Base-by-base conservation (phyloP, 2,329 filamentous ascomycete species). In the Venturia asperata region DNA sequence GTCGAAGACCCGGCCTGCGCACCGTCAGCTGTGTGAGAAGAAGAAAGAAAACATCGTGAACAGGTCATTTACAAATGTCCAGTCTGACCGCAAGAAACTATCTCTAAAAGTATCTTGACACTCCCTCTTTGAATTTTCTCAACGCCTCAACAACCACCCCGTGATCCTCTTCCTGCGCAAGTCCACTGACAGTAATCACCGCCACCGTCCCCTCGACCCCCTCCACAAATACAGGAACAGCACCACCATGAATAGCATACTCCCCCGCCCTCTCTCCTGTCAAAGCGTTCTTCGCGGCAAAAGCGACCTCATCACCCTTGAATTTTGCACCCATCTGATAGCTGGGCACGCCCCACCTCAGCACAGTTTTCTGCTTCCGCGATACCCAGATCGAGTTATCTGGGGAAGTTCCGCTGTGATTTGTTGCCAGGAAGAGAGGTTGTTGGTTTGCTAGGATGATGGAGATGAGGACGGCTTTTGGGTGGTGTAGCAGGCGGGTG, bases 241-340 rank as follows among this genome's bases (percentile, higher is more conserved):
- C 90, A 27, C 90, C 90, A 0, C 90, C 90, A 74, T 92, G 89
- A 67, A 92, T 89, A 0, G 89, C 89, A 78, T 89, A 93, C 41
- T 83, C 79, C 64, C 81, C 80, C 62, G 81, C 82, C 49, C 78
- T 76, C 65, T 75, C 75, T 6, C 83, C 81, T n/a, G 68, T 69
- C 71, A 92, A 77, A 42, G 82, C 85, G 71, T 84, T 89, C 73
- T 88, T 88, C 41, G 80, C 79, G 49, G 81, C 81, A 74, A 93
- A 92, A 2, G 77, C 78, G 30, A 72, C 78, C 76, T 91, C 87
- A 68, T 91, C 82, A 13, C 84, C 84, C 0, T 71, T 73, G 68
- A 86, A 86, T 77, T 90, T 90, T 74, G 85, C 83, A 67, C 83
- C 81, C 83, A 91, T 83, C 66, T 85, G 83, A 87, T 88, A 92